A percentile compares a stretch with the other conserved stretches of the same genome.
Evolutionary conservation across 2,329 filamentous ascomycete genomes (phyloP).

Genomic region (Conoideocrella luteorostrata): DNA sequence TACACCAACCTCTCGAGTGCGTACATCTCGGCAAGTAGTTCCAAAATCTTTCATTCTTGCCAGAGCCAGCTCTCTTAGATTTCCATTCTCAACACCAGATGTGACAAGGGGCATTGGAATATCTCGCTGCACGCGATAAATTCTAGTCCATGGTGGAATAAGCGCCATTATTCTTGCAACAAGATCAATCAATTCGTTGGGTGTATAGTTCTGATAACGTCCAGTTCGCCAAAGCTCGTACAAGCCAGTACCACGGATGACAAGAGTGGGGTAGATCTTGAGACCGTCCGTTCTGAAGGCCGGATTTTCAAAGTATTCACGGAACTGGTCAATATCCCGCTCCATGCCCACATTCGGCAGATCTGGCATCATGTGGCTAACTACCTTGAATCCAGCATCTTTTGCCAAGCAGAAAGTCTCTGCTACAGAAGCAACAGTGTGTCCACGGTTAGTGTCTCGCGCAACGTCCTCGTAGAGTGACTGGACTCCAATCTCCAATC

Average conservation of each 20-base stretch:
- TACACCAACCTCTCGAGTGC: slow-evolving; percentile 93
- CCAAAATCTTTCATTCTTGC: slow-evolving; percentile 99
- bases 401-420: slow-evolving; percentile 97
- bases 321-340: slow-evolving; percentile 91
- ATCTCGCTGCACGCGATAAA: slow-evolving; percentile 96
- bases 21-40: slow-evolving; percentile 91
- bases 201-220: slow-evolving; percentile 96
- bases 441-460: slow-evolving; percentile 93
- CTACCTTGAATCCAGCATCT: slow-evolving; percentile 97
- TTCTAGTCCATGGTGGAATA: slow-evolving; percentile 94
- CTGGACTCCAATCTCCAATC: slow-evolving; percentile 91
- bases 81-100: slow-evolving; percentile 95
- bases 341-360: slow-evolving; percentile 98
- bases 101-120: slow-evolving; percentile 99
- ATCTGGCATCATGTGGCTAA: slow-evolving; percentile 99
- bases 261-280: slow-evolving; percentile 96
- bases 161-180: slow-evolving; percentile 93
- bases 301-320: slow-evolving; percentile 96
- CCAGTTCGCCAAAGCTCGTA: slow-evolving; percentile 98
- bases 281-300: slow-evolving; percentile 93
- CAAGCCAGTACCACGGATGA: slow-evolving; percentile 90
- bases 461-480: slow-evolving; percentile 97
- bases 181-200: slow-evolving; percentile 90
- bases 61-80: slow-evolving; percentile 84
- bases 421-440: slow-evolving; percentile 90